Evolutionary conservation across 441 rosid genomes (phyloP).

Genomic region (Daphne laureola): DNA sequence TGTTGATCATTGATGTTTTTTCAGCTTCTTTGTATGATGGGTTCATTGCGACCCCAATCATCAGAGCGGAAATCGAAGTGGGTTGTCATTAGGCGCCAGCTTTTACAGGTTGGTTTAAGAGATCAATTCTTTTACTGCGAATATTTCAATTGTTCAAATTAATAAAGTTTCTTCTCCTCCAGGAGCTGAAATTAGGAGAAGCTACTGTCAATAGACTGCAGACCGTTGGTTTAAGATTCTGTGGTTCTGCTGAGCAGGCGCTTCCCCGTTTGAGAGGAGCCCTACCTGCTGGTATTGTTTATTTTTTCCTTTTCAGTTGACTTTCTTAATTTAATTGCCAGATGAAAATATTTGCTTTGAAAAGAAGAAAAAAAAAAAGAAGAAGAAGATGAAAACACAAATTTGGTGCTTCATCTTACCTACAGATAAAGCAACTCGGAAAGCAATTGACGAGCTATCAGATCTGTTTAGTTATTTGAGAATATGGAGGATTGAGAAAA

Average conservation of each 20-base stretch:
- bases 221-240: conserved; percentile 87
- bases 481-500: conserved; percentile 74
- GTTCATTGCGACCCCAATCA: conserved; percentile 86
- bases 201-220: conserved; percentile 91
- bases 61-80: conserved; percentile 81
- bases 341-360: not conserved
- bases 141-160: too few species aligned
- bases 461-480: conserved; percentile 71
- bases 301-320: not conserved
- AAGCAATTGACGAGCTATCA: conserved; percentile 86
- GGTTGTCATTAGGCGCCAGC: conserved; percentile 91
- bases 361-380: not conserved
- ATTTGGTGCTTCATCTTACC: conserved; percentile 11
- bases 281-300: conserved; percentile 62
- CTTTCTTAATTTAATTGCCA: too few species aligned
- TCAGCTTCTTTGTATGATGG: conserved; percentile 93
- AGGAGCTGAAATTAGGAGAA: conserved; percentile 89
- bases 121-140: not conserved
- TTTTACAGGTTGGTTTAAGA: conserved; percentile 65
- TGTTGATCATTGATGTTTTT: conserved; percentile 26
- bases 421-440: conserved; percentile 68
- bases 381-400: conserved; percentile 3
- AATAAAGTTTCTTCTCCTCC: conserved; percentile 27
- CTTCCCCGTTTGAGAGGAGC: conserved; percentile 97
- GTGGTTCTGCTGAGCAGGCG: conserved; percentile 87